These are phyloP conservation scores for Phytophthora podocarpi DNA, from an alignment of 352 stramenopile genomes.

Conservation along the genomic window DNA sequence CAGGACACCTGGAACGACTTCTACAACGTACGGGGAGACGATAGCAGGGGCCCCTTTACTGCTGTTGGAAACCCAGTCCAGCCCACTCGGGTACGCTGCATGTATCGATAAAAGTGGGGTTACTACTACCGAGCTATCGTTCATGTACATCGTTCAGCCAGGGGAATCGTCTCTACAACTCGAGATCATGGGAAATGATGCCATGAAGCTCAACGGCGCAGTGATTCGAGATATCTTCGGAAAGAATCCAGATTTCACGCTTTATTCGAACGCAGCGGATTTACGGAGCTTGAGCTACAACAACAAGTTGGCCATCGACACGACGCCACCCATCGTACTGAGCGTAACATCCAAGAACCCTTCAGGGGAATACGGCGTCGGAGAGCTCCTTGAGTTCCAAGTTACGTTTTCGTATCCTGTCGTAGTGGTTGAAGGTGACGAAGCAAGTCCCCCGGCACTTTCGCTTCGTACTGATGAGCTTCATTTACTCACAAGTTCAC, in stretches of 20 bases:
- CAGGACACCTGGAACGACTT: slow-evolving; percentile 6
- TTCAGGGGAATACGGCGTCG: slow-evolving; percentile 69
- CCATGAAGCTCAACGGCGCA: slow-evolving; percentile 53
- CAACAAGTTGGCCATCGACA: slow-evolving; percentile 64
- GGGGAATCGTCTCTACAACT: slow-evolving; percentile 41
- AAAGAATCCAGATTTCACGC: slow-evolving; percentile 53
- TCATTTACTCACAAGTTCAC: slow-evolving; percentile 42
- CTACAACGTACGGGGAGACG: slow-evolving; percentile 45
- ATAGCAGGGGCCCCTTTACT: slow-evolving; percentile 46
- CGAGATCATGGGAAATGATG: slow-evolving; percentile 47
- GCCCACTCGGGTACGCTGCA: slow-evolving; percentile 45
- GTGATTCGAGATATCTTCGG: slow-evolving; percentile 45
- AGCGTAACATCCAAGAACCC: slow-evolving; percentile 50
- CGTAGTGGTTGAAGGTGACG: slow-evolving; percentile 29
- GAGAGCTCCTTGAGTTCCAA: slow-evolving; percentile 50
- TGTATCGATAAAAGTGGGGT: slow-evolving; percentile 58
- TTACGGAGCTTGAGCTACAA: slow-evolving; percentile 61
- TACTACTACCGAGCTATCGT: slow-evolving; percentile 42
- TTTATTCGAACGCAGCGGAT: slow-evolving; percentile 51
- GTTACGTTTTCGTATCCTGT: slow-evolving; percentile 62
- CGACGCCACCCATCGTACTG: slow-evolving; percentile 39
- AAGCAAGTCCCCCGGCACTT: slow-evolving; percentile 30
- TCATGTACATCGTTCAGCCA: slow-evolving; percentile 56
- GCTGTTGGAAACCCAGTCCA: slow-evolving; percentile 45
- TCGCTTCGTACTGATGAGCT: slow-evolving; percentile 60